Evolutionary conservation across 2,329 filamentous ascomycete species (phyloP), one percentile per base, ranked within the genome.

Genomic region (Paecilomyces formosus): DNA sequence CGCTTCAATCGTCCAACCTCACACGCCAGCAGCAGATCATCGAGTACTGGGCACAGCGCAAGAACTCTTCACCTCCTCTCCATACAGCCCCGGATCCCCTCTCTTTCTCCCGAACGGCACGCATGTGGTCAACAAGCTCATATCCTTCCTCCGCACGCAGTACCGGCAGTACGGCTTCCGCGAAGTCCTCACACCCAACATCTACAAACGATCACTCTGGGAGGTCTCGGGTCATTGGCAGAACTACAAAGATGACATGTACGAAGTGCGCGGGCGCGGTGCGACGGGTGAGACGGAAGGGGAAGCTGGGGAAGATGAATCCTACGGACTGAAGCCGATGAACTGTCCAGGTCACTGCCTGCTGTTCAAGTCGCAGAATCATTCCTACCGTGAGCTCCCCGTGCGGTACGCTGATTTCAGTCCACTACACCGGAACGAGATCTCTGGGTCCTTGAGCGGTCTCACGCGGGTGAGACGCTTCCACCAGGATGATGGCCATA

Each of bases 211-310:
- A 72, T 86, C 88, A 5, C 77, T 96, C 30, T 96, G 91, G 92
- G 86, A 89, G 67, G 87, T 86, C 64, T 94, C 90, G 0, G 91
- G 91, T 1, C 91, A 96, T 65, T 86, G 92, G 80, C 87, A 93
- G 57, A 95, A 95, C 72, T 96, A 95, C 76, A 87, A 89, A 60
- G 88, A 95, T 68, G 90, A 96, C 69, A 96, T 96, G 92, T 96
- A 92, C 74, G 87, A 88, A 57, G 91, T 96, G 53, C 71, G 77
- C 22, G 81, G 80, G 1, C 78, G 81, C 15, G 79, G 78, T n/a
- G 75, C 77, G 33, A 76, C 70, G 22, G 77, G 76, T 3, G 69
- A 76, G 53, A 76, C 62, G 33, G 74, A 74, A 5, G 72, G 72
- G 2, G 79, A 84, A 60, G 62, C 72, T 7, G 80, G 78, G 21